Percentiles rank a stretch among this genome's conserved stretches.
These are phyloP conservation scores for Puccinia polysora DNA, from an alignment of 1,284 basidiomycete species.

Conservation along the genomic window DNA sequence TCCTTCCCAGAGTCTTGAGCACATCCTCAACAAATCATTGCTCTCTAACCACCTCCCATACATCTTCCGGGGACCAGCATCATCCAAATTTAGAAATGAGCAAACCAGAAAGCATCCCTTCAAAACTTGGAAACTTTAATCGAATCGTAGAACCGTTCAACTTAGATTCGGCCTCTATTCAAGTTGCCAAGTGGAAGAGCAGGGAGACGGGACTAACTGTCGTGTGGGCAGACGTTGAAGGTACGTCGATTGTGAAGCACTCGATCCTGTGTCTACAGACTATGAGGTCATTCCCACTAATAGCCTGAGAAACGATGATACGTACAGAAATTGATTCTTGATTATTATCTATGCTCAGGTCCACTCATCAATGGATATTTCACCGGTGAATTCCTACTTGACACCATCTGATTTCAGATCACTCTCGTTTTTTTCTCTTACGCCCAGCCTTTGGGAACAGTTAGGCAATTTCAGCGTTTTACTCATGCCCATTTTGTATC, in stretches of 20 bases:
- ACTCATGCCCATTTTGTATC: conserved; percentile 3
- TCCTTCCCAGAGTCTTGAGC: too few species aligned
- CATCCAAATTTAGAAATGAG: too few species aligned
- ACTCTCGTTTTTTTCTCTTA: conserved; percentile 58
- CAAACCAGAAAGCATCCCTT: too few species aligned
- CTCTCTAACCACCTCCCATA: too few species aligned
- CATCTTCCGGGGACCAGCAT: too few species aligned
- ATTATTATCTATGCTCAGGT: conserved; percentile 57
- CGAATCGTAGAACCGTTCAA: neutral
- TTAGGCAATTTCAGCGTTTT: conserved; percentile 33
- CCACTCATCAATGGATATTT: conserved; percentile 90
- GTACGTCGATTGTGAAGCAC: too few species aligned
- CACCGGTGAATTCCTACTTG: conserved; percentile 65
- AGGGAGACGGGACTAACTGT: neutral
- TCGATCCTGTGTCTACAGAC: too few species aligned
- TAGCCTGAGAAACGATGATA: too few species aligned
- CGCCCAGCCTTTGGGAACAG: conserved; percentile 51
- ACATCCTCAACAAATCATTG: too few species aligned
- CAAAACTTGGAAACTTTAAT: neutral
- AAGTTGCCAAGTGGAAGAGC: conserved; percentile 4
- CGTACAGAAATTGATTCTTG: neutral
- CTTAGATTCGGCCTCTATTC: neutral
- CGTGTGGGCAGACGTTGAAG: neutral
- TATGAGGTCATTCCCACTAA: too few species aligned
- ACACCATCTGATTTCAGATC: too few species aligned